A percentile compares a stretch with the other conserved stretches of the same genome.
Evolutionary conservation across 2,329 filamentous ascomycete genomes (phyloP).

Genomic region (Aspergillus quadricinctus): DNA sequence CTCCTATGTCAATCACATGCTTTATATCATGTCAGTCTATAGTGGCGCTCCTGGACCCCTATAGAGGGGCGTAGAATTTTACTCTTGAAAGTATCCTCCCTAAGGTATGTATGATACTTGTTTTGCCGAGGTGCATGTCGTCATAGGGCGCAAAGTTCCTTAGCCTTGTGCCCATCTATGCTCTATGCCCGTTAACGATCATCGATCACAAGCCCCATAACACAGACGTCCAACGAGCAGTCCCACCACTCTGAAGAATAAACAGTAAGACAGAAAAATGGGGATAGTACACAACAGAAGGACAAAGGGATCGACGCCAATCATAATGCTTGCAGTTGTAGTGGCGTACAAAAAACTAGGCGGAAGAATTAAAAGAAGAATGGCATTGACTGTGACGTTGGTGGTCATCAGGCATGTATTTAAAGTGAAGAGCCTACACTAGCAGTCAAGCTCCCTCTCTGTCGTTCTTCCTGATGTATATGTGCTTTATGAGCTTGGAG

Average conservation of each 20-base stretch:
- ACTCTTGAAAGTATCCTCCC: neutral
- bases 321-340: neutral
- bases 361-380: neutral
- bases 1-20: too few relatives aligned
- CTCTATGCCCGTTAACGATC: neutral
- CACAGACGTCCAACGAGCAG: neutral
- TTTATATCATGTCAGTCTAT: too few relatives aligned
- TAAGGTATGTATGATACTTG: neutral
- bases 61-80: too few relatives aligned
- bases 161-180: conserved; percentile 11
- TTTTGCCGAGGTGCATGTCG: conserved; percentile 14
- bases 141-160: conserved; percentile 12
- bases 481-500: neutral
- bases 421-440: neutral
- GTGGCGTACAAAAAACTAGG: neutral
- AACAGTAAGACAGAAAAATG: neutral
- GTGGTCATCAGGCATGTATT: neutral
- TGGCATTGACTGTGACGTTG: neutral
- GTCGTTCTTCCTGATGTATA: neutral
- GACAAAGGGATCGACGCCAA: neutral
- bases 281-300: neutral
- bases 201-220: neutral
- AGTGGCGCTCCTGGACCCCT: too few relatives aligned
- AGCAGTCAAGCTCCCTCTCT: neutral
- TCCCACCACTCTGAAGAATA: neutral